Base-by-base conservation (phyloP, 2,329 filamentous ascomycete species). In the Lachnellula arida region DNA sequence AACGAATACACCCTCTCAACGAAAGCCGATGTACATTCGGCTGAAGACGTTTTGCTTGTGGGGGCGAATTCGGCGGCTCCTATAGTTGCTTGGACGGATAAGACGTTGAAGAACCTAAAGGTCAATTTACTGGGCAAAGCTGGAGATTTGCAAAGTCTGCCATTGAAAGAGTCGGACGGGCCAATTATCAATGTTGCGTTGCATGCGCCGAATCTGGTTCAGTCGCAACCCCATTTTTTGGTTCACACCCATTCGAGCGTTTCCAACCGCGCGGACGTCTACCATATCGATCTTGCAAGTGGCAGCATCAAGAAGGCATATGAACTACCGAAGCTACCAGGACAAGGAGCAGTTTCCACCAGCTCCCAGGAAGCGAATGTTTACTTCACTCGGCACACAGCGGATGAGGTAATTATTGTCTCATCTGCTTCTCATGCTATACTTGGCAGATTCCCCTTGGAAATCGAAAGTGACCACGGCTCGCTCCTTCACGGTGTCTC, bases 321-420 rank as follows among this genome's bases (percentile, higher is more conserved):
- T 70, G 84, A 87, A 28, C 77, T 97, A 12, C 89, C 92, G 0
- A 82, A 84, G 51, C 71, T 91, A 19, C 72, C 81, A 23, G 89
- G 88, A 0, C 77, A 76, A 42, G 91, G 91, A 23, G 84, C 87
- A 1, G 90, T 97, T 68, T 88, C 91, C 0, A 87, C 84, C 0
- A 94, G 87, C 72, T 89, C 85, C 2, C 81, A 83, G 42, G 88
- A 86, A 57, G 85, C 88, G 19, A 92, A 94, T 65, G 87, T 96
- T 7, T 97, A 91, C 75, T 96, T 97, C 70, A 92, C 89, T 2
- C 85, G 92, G 57, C 78, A 94, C 58, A 91, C 89, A 0, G 77
- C 85, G 35, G 83, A 87, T 8, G 89, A 96, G 67, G 78, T 91
- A 2, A 77, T 81, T 32, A 77, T 96, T 25, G 79, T 89, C 5